Evolutionary conservation across 2,329 filamentous ascomycete species (phyloP).

Genomic region (Metarhizium sp.): DNA sequence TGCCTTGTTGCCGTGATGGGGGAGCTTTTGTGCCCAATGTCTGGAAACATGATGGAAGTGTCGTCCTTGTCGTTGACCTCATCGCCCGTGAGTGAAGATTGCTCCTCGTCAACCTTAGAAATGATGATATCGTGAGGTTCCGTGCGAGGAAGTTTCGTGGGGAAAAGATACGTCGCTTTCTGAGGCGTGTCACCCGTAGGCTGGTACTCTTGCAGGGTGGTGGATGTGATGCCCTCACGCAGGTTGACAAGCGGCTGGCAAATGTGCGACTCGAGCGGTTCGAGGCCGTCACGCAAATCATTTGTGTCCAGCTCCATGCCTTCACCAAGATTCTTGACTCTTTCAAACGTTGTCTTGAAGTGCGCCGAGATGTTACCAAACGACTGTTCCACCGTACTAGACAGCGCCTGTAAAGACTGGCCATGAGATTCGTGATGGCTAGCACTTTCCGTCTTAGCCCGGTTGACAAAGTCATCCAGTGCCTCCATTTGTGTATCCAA

Average conservation of each 20-base stretch:
- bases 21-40: slow-evolving; percentile 16
- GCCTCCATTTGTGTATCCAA: slow-evolving; percentile 83
- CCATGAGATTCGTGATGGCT: slow-evolving; percentile 63
- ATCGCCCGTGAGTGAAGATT: neutral
- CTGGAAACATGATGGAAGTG: slow-evolving; percentile 28
- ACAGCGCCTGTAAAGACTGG: slow-evolving; percentile 55
- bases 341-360: slow-evolving; percentile 57
- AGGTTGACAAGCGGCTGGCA: slow-evolving; percentile 63
- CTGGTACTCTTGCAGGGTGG: slow-evolving; percentile 67
- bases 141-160: slow-evolving; percentile 69
- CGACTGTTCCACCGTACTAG: slow-evolving; percentile 60
- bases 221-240: slow-evolving; percentile 55
- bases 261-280: slow-evolving; percentile 49
- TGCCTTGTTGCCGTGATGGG: slow-evolving; percentile 9
- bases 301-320: slow-evolving; percentile 55
- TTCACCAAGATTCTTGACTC: slow-evolving; percentile 58
- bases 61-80: neutral
- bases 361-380: slow-evolving; percentile 63
- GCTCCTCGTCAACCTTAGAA: slow-evolving; percentile 27
- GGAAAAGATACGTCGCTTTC: slow-evolving; percentile 73
- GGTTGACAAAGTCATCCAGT: slow-evolving; percentile 81
- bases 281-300: slow-evolving; percentile 50
- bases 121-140: slow-evolving; percentile 35
- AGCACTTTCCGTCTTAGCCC: slow-evolving; percentile 72
- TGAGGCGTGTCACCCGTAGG: slow-evolving; percentile 81